phyloP scores from a whole-genome alignment of 2,329 filamentous ascomycete genomes.

The Cladophialophora psammophila region DNA sequence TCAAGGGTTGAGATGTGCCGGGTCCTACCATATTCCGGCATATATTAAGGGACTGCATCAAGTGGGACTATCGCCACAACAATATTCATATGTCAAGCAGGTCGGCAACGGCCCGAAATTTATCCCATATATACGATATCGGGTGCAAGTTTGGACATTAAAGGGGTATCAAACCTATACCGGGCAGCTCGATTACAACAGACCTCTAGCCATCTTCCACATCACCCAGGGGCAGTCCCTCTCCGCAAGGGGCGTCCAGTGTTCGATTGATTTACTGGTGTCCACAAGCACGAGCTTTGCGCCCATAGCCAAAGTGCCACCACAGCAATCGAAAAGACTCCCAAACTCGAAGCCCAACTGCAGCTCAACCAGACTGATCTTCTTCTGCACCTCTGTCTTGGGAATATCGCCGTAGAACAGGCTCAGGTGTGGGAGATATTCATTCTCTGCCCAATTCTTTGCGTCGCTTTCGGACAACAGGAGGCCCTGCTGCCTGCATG shows the following conservation, averaged over 20 bases:
- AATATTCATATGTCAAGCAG: not conserved
- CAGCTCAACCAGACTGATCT: constrained; percentile 32
- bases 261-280: constrained; percentile 25
- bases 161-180: too few species aligned
- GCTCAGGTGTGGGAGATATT: constrained; percentile 34
- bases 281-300: constrained; percentile 34
- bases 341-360: constrained; percentile 34
- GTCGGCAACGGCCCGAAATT: too few species aligned
- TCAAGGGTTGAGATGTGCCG: not conserved
- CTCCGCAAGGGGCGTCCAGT: constrained; percentile 29
- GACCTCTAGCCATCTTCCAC: constrained; percentile 31
- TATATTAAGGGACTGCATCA: not conserved
- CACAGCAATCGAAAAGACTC: constrained; percentile 36
- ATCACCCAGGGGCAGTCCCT: constrained; percentile 29
- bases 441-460: constrained; percentile 31
- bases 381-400: constrained; percentile 31
- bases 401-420: constrained; percentile 35
- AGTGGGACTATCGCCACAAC: not conserved
- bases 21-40: not conserved
- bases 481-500: constrained; percentile 23
- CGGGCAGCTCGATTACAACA: constrained; percentile 15
- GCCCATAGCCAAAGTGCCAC: constrained; percentile 31
- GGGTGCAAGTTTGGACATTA: too few species aligned
- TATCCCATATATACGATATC: too few species aligned
- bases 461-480: constrained; percentile 18